Evolutionary conservation across 2,329 filamentous ascomycete species (phyloP).

Genomic region (Talaromyces atroroseus): DNA sequence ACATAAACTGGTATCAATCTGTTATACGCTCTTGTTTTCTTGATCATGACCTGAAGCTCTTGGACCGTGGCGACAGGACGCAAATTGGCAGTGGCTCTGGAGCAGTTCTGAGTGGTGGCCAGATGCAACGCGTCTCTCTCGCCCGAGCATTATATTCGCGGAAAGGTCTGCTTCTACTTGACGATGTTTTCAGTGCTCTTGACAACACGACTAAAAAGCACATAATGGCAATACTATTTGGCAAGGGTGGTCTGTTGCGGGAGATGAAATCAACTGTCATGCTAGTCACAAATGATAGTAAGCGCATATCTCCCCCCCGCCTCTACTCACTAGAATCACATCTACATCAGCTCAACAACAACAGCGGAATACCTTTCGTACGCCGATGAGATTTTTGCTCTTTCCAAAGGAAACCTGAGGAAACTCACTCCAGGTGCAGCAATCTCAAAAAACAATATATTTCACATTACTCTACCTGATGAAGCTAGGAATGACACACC

Average conservation of each 20-base stretch:
- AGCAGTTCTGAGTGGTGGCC: slow-evolving; percentile 48
- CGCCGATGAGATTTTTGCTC: slow-evolving; percentile 38
- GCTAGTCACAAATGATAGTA: slow-evolving; percentile 9
- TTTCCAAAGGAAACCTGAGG: slow-evolving; percentile 33
- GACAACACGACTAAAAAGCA: slow-evolving; percentile 8
- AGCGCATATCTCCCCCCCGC: neutral
- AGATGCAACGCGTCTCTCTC: slow-evolving; percentile 46
- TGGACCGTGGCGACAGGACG: slow-evolving; percentile 39
- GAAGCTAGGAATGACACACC: slow-evolving; percentile 11
- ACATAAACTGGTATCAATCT: slow-evolving; percentile 24
- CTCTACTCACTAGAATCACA: neutral
- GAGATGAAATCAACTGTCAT: slow-evolving; percentile 9
- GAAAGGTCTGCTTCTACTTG: slow-evolving; percentile 7
- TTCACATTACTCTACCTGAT: neutral
- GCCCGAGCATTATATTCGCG: slow-evolving; percentile 48
- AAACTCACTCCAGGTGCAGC: slow-evolving; percentile 23
- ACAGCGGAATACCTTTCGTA: slow-evolving; percentile 37
- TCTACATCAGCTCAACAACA: neutral
- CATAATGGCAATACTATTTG: slow-evolving; percentile 8
- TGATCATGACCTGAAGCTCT: slow-evolving; percentile 33
- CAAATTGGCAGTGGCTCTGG: slow-evolving; percentile 45
- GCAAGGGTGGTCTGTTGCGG: slow-evolving; percentile 8
- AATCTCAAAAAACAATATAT: neutral
- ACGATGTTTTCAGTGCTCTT: slow-evolving; percentile 13
- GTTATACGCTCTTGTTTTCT: slow-evolving; percentile 26